Base-by-base conservation (phyloP, 345 rosid genomes). In the Gossypium anomalum region DNA sequence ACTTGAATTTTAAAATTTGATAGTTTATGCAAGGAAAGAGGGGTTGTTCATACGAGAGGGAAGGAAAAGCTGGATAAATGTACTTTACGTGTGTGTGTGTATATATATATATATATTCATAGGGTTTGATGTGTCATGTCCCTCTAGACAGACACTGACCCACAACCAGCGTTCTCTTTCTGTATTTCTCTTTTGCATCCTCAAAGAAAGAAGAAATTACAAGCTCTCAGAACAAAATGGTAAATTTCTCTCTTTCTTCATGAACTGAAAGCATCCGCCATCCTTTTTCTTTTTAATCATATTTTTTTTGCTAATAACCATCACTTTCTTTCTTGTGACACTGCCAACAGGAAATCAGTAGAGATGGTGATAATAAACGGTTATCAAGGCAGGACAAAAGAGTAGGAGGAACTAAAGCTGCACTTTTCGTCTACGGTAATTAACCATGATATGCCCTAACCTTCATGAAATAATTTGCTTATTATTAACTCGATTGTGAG, bases 381-480 rank as follows among this genome's bases (percentile, higher is more conserved):
- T 22, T 44, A 20, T 1, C 53, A 13, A 68, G 9, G 58, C 45
- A 49, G 9, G 53, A 16, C 22, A 57, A 9, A 22, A 79, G 62
- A 71, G 78, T 57, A 1, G 89, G 88, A 53, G 90, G 91, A 70
- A 78, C 19, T 17, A 83, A 84, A 78, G 89, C 90, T 66, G 80
- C 73, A 20, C 76, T 86, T 71, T 89, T 87, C 47, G 91, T 89
- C 17, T 87, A 78, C 73, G 87, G 93, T 87, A 86, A 53, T 59
- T 44, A 58, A 23, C 67, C 66, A 12, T 59, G 29, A 59, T 3
- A 29, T 52, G 16, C 47, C 25, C 43, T 52, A 71, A 3, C 55
- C 56, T 59, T 47, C 0, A 23, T n/a, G 20, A 22, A 34, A 53
- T n/a, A 4, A 19, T 22, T 22, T 57, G 25, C 10, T 57, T 57